Conservation (phyloP, 1,139 yeast genomes). For the Kazachstania sp. region DNA sequence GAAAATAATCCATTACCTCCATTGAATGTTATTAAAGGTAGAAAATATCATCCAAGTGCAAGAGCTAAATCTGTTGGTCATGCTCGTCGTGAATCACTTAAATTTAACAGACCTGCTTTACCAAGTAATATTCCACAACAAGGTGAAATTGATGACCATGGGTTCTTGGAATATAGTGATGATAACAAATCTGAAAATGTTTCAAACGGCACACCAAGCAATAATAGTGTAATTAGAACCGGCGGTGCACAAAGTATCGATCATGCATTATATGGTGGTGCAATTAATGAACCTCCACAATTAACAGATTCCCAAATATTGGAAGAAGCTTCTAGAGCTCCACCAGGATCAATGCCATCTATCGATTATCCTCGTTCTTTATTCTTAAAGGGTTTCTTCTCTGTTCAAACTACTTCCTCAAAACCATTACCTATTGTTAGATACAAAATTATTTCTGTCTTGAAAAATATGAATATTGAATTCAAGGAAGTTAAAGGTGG, state of each 20-base stretch:
- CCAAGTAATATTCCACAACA: slow-evolving; percentile 28
- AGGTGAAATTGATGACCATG: slow-evolving; percentile 35
- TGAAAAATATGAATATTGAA: slow-evolving; percentile 69
- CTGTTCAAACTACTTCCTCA: slow-evolving; percentile 92
- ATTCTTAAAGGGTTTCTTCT: slow-evolving; percentile 87
- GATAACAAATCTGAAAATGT: slow-evolving; percentile 47
- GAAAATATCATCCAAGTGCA: slow-evolving; percentile 68
- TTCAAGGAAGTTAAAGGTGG: slow-evolving; percentile 93
- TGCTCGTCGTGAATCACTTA: slow-evolving; percentile 53
- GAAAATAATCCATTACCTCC: slow-evolving; percentile 23
- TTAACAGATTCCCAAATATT: slow-evolving; percentile 58
- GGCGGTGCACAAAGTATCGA: background rate
- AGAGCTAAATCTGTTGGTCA: slow-evolving; percentile 87
- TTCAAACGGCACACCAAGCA: slow-evolving; percentile 5
- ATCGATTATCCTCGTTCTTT: slow-evolving; percentile 88
- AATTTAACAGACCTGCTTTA: slow-evolving; percentile 31
- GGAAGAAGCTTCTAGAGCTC: slow-evolving; percentile 60
- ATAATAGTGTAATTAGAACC: slow-evolving; percentile 2
- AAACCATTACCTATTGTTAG: slow-evolving; percentile 86
- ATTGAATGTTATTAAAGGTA: slow-evolving; percentile 23
- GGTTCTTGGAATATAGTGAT: slow-evolving; percentile 45
- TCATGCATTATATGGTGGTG: background rate
- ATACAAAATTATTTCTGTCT: slow-evolving; percentile 70
- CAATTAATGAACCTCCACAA: slow-evolving; percentile 19
- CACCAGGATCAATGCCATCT: slow-evolving; percentile 80